Percentiles rank a stretch among this genome's conserved stretches.
Conservation (phyloP, 805 yeast genomes). For the Pichia occidentalis region DNA sequence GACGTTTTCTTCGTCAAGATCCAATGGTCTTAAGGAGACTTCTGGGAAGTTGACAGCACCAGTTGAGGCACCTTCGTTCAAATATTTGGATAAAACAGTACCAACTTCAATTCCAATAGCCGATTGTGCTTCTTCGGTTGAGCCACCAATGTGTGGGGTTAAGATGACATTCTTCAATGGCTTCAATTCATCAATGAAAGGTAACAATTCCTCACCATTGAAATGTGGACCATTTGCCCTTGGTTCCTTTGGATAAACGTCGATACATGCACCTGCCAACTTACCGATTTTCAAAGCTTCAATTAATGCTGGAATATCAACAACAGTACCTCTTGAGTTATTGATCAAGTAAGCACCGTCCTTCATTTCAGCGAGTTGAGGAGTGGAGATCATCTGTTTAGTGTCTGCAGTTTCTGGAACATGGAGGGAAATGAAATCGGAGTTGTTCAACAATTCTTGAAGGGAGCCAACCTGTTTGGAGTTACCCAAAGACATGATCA, state of each 20-base stretch:
- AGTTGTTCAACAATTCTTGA: slow-evolving; percentile 67
- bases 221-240: slow-evolving; percentile 91
- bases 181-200: slow-evolving; percentile 77
- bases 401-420: slow-evolving; percentile 95
- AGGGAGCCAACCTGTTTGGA: slow-evolving; percentile 87
- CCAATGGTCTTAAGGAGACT: slow-evolving; percentile 81
- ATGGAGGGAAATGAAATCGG: slow-evolving; percentile 90
- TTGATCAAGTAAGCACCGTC: slow-evolving; percentile 91
- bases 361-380: slow-evolving; percentile 94
- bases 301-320: slow-evolving; percentile 90
- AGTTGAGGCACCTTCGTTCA: slow-evolving; percentile 89
- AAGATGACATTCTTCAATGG: slow-evolving; percentile 81
- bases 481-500: slow-evolving; percentile 95
- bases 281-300: slow-evolving; percentile 89
- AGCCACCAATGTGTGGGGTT: slow-evolving; percentile 98
- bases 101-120: slow-evolving; percentile 97
- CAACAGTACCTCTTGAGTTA: slow-evolving; percentile 96
- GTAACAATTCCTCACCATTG: slow-evolving; percentile 56
- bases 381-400: slow-evolving; percentile 77
- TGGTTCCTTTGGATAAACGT: slow-evolving; percentile 96
- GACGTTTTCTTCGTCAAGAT: slow-evolving; percentile 77
- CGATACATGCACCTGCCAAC: slow-evolving; percentile 95
- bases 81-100: slow-evolving; percentile 76
- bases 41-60: slow-evolving; percentile 99
- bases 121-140: slow-evolving; percentile 97